phyloP scores from a whole-genome alignment of 2,329 filamentous ascomycete species.

The Thielaviopsis populi region DNA sequence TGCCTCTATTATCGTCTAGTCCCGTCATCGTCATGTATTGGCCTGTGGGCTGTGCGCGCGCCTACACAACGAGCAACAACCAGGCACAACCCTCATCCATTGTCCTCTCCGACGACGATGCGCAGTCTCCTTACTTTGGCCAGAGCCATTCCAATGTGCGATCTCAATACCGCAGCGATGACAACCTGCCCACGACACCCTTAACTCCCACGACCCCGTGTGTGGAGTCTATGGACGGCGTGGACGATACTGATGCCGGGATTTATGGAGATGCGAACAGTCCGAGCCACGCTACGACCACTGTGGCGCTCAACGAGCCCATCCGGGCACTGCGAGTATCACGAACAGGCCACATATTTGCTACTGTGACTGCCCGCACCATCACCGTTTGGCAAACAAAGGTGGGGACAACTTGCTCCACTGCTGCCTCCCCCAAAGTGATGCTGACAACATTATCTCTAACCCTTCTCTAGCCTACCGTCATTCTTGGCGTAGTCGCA shows the following conservation, averaged over 20 bases:
- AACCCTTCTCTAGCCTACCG: conserved; percentile 50
- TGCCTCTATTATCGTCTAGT: background rate
- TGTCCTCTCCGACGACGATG: conserved; percentile 38
- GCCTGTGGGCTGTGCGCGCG: conserved; percentile 70
- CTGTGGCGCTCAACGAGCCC: conserved; percentile 33
- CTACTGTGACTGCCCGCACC: conserved; percentile 68
- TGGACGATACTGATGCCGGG: conserved; percentile 26
- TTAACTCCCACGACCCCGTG: conserved; percentile 41
- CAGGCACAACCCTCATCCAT: conserved; percentile 36
- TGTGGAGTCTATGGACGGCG: conserved; percentile 41
- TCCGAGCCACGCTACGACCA: conserved; percentile 18
- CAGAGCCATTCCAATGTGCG: conserved; percentile 9
- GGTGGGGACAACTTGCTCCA: conserved; percentile 33
- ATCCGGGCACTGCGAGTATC: conserved; percentile 65
- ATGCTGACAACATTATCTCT: conserved; percentile 18
- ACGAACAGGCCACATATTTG: conserved; percentile 67
- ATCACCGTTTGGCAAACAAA: conserved; percentile 96
- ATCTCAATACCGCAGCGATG: conserved; percentile 14
- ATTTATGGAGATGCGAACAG: background rate
- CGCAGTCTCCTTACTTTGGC: conserved; percentile 23
- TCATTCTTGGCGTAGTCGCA: conserved; percentile 69
- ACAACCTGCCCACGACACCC: conserved; percentile 31
- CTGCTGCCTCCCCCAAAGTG: conserved; percentile 11
- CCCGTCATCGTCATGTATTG: conserved; percentile 53
- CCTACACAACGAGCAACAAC: conserved; percentile 64